A percentile compares a stretch with the other conserved stretches of the same genome.
phyloP scores from a whole-genome alignment of 2,329 filamentous ascomycete species.

The Venturia carpophila region DNA sequence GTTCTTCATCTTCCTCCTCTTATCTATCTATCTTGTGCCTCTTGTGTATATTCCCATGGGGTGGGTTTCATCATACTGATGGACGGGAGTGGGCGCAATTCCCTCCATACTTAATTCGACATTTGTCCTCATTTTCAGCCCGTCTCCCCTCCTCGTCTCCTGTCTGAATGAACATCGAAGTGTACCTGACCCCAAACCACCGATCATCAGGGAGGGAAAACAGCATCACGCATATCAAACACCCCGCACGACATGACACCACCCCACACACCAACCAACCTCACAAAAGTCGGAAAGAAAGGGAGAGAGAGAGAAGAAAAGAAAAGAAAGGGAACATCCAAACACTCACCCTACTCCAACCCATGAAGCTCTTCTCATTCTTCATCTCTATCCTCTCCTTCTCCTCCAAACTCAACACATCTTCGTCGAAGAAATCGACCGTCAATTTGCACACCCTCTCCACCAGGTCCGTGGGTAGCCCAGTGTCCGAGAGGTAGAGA shows the following conservation, averaged over 20 bases:
- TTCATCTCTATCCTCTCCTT: constrained; percentile 56
- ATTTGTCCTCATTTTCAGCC: no score
- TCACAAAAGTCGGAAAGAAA: no score
- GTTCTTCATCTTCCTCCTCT: background rate
- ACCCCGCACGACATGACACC: no score
- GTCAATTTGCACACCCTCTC: constrained; percentile 51
- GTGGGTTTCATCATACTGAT: background rate
- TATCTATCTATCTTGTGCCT: background rate
- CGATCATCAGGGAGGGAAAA: no score
- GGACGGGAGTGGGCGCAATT: no score
- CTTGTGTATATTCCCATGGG: background rate
- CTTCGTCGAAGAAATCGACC: constrained; percentile 61
- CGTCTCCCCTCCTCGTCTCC: no score
- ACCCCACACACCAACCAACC: no score
- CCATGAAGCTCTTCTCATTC: constrained; percentile 41
- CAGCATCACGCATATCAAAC: no score
- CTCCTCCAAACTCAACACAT: constrained; percentile 56
- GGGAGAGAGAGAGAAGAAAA: background rate
- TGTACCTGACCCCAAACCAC: no score
- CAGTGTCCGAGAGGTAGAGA: constrained; percentile 74
- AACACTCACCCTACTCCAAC: constrained; percentile 38
- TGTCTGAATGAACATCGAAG: no score
- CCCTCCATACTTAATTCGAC: no score
- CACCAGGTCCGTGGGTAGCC: constrained; percentile 59
- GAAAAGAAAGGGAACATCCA: no score